phyloP scores from a whole-genome alignment of 2,329 filamentous ascomycete genomes.

The Epichloe coenophiala region DNA sequence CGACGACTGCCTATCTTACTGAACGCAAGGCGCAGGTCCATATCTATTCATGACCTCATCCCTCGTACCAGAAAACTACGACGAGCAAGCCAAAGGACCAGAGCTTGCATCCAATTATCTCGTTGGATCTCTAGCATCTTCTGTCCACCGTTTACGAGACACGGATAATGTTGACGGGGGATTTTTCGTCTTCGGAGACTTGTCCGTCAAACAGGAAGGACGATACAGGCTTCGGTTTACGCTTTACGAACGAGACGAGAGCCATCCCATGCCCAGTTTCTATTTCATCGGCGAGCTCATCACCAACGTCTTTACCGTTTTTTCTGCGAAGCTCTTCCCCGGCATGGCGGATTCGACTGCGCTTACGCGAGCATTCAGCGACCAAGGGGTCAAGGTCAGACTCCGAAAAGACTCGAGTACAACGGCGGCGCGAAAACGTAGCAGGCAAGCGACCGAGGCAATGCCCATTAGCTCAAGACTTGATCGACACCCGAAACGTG shows the following conservation, averaged over 20 bases:
- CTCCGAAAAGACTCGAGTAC: slow-evolving; percentile 70
- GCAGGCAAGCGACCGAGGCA: slow-evolving; percentile 13
- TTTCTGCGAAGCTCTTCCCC: slow-evolving; percentile 55
- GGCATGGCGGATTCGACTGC: slow-evolving; percentile 73
- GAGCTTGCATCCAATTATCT: slow-evolving; percentile 35
- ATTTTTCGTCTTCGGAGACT: slow-evolving; percentile 84
- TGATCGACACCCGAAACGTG: slow-evolving; percentile 11
- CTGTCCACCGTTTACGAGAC: slow-evolving; percentile 71
- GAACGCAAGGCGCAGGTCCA: slow-evolving; percentile 20
- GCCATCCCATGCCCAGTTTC: slow-evolving; percentile 9
- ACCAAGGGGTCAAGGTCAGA: slow-evolving; percentile 73
- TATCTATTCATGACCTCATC: slow-evolving; percentile 35
- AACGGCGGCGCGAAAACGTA: slow-evolving; percentile 34
- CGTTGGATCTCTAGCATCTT: slow-evolving; percentile 64
- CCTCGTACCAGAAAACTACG: slow-evolving; percentile 27
- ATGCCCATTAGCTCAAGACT: slow-evolving; percentile 2
- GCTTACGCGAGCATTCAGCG: slow-evolving; percentile 68
- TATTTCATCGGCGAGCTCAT: slow-evolving; percentile 19
- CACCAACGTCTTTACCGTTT: slow-evolving; percentile 52
- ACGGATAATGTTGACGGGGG: slow-evolving; percentile 67
- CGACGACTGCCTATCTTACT: not conserved
- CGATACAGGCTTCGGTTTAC: slow-evolving; percentile 62
- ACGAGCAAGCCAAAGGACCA: slow-evolving; percentile 21
- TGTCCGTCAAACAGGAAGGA: slow-evolving; percentile 66
- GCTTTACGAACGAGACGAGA: slow-evolving; percentile 40